Percentiles rank a stretch among this genome's conserved stretches.
These are phyloP conservation scores for Erodium maritimum DNA, from an alignment of 345 rosid genomes.

Conservation along the genomic window DNA sequence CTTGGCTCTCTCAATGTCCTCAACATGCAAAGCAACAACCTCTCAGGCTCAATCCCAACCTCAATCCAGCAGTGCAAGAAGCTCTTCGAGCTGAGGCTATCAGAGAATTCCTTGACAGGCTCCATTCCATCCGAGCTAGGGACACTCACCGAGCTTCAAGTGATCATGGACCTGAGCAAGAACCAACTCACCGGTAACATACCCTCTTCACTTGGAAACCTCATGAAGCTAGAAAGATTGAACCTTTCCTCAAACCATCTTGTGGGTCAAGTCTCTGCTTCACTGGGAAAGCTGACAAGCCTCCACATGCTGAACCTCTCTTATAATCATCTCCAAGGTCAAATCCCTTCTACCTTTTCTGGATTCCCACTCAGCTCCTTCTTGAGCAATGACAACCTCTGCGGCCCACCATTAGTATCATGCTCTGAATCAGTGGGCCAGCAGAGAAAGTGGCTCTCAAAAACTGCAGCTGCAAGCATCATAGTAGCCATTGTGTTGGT, in stretches of 20 bases:
- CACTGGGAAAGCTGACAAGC: constrained; percentile 63
- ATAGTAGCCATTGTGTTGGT: constrained; percentile 45
- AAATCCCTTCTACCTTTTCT: constrained; percentile 42
- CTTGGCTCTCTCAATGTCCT: constrained; percentile 65
- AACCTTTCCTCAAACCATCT: constrained; percentile 66
- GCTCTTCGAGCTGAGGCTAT: constrained; percentile 63
- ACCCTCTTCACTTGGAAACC: constrained; percentile 51
- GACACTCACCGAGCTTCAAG: constrained; percentile 62
- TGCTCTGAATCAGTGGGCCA: constrained; percentile 23
- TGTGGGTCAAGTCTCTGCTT: constrained; percentile 44
- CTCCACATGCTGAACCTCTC: constrained; percentile 67
- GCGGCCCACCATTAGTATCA: constrained; percentile 47
- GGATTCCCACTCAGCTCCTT: constrained; percentile 48
- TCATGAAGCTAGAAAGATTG: constrained; percentile 56
- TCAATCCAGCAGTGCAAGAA: constrained; percentile 56
- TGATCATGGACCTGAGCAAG: constrained; percentile 59
- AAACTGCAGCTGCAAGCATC: constrained; percentile 29
- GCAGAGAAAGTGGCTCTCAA: constrained; percentile 22
- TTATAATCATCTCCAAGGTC: constrained; percentile 55
- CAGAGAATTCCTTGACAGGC: constrained; percentile 53
- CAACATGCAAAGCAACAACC: constrained; percentile 53
- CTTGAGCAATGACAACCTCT: constrained; percentile 37
- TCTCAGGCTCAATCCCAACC: constrained; percentile 63
- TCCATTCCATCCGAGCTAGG: constrained; percentile 65
- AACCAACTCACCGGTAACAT: constrained; percentile 50